Conservation (phyloP, 2,329 filamentous ascomycete genomes). For the Colletotrichum filicis region DNA sequence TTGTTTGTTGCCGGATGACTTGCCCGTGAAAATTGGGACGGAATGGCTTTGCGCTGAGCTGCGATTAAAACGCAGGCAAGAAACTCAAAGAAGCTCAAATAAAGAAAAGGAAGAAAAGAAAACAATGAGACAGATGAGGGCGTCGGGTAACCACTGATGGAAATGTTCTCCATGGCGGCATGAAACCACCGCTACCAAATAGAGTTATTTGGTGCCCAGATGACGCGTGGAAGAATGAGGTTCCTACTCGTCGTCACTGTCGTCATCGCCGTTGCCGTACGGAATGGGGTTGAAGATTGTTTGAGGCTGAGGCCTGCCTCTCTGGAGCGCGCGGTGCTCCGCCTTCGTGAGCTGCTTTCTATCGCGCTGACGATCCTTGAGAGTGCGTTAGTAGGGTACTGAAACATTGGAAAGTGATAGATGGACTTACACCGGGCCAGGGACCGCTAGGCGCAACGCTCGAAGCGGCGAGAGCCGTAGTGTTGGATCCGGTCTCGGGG, state of each 20-base stretch:
- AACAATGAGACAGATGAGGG: too few species aligned
- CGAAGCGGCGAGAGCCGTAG: not conserved
- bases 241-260: constrained; percentile 7
- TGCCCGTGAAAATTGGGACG: not conserved
- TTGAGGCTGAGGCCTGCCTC: not conserved
- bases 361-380: constrained; percentile 13
- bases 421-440: not conserved
- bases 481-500: not conserved
- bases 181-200: too few species aligned
- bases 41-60: not conserved
- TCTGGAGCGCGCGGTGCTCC: constrained; percentile 24
- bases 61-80: not conserved
- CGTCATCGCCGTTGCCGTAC: not conserved
- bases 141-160: too few species aligned
- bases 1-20: not conserved
- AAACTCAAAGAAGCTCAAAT: not conserved
- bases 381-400: not conserved
- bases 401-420: too few species aligned
- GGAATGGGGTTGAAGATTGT: not conserved
- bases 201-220: too few species aligned
- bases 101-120: not conserved
- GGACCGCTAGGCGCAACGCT: not conserved
- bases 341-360: constrained; percentile 21
- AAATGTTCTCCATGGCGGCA: too few species aligned
- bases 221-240: too few species aligned